These are phyloP conservation scores for Juncus effusus DNA, from an alignment of 176 grass and related monocot genomes.

Conservation along the genomic window DNA sequence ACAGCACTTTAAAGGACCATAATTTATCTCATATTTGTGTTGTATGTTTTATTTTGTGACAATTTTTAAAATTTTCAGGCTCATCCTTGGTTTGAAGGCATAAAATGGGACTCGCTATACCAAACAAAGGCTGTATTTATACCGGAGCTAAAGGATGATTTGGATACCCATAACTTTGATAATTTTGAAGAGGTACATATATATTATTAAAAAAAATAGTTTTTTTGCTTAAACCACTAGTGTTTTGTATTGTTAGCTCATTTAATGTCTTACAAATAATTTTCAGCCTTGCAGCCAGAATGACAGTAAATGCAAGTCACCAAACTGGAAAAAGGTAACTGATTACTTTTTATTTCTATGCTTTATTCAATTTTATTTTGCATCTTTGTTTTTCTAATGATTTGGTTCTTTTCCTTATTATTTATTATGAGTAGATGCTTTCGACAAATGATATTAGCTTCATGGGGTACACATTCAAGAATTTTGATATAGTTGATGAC, in stretches of 20 bases:
- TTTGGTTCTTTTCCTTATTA: background rate
- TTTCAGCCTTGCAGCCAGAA: slow-evolving; percentile 9
- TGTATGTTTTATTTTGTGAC: background rate
- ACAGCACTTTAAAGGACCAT: slow-evolving; percentile 11
- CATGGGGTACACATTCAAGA: slow-evolving; percentile 66
- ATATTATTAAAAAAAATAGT: background rate
- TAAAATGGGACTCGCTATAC: slow-evolving; percentile 37
- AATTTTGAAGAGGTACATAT: slow-evolving; percentile 41
- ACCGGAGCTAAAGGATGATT: slow-evolving; percentile 41
- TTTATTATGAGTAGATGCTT: slow-evolving; percentile 44
- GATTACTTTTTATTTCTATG: slow-evolving; percentile 3
- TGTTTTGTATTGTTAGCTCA: background rate
- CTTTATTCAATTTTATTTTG: too few relatives aligned
- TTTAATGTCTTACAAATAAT: background rate
- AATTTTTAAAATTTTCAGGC: slow-evolving; percentile 38
- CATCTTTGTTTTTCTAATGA: too few relatives aligned
- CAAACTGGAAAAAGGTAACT: slow-evolving; percentile 23
- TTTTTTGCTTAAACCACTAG: slow-evolving; percentile 13
- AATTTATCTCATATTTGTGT: slow-evolving; percentile 10
- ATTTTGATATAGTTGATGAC: slow-evolving; percentile 57
- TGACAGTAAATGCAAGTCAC: slow-evolving; percentile 16
- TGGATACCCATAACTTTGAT: slow-evolving; percentile 39
- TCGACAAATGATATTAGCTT: slow-evolving; percentile 50
- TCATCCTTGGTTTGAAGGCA: slow-evolving; percentile 41
- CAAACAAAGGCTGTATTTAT: slow-evolving; percentile 35